These are phyloP conservation scores for Pleoardoris graminearum DNA, from an alignment of 2,329 filamentous ascomycete species.

Conservation along the genomic window DNA sequence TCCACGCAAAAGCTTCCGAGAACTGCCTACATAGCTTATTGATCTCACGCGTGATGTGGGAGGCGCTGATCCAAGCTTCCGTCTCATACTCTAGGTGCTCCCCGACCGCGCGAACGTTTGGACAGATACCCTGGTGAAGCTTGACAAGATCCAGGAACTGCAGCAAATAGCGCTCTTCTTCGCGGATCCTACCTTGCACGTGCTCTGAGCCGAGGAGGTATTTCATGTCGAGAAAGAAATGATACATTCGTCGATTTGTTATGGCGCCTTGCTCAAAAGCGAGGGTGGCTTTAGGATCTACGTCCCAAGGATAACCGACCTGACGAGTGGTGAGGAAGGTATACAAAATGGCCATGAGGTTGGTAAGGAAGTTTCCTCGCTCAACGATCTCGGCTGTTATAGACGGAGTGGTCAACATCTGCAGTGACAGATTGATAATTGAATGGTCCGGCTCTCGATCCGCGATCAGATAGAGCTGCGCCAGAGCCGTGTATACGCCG, in stretches of 20 bases:
- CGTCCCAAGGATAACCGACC: conserved; percentile 89
- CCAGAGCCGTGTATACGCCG: conserved; percentile 88
- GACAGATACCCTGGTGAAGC: conserved; percentile 94
- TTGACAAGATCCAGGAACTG: conserved; percentile 97
- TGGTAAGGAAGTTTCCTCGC: conserved; percentile 92
- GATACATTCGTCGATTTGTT: conserved; percentile 92
- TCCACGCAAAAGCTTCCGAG: conserved; percentile 79
- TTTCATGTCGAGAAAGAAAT: conserved; percentile 94
- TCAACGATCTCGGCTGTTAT: conserved; percentile 96
- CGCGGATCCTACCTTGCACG: conserved; percentile 81
- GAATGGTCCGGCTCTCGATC: conserved; percentile 97
- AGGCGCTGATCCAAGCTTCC: conserved; percentile 96
- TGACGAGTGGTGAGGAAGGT: conserved; percentile 96
- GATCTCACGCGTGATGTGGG: conserved; percentile 90
- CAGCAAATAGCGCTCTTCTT: conserved; percentile 82
- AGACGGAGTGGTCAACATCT: conserved; percentile 94
- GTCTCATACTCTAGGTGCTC: conserved; percentile 99
- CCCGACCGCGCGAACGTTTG: conserved; percentile 86
- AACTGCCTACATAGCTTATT: conserved; percentile 89
- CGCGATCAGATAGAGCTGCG: conserved; percentile 92
- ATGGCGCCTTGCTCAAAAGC: conserved; percentile 94
- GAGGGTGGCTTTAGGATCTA: conserved; percentile 81
- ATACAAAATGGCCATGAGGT: conserved; percentile 92
- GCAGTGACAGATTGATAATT: conserved; percentile 94
- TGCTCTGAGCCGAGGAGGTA: conserved; percentile 88